Base-by-base conservation (phyloP, 345 rosid genomes). In the Xanthoceras sorbifolium region DNA sequence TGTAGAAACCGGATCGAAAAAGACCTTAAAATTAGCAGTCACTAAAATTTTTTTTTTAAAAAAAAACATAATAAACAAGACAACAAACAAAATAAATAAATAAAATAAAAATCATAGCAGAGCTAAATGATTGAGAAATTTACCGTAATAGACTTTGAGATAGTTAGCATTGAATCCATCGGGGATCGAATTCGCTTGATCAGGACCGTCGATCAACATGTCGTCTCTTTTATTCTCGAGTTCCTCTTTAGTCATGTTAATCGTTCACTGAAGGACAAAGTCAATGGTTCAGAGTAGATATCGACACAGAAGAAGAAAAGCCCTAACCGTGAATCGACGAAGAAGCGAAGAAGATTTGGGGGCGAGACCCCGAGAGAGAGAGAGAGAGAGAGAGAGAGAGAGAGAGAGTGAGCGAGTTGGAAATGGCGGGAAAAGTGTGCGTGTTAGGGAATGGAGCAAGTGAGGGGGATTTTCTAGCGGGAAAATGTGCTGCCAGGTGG, bases 81-180 rank as follows among this genome's bases (percentile, higher is more conserved):
- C 2, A 50, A 11, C 46, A 0, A 6, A 8, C 42, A 38, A 38
- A 46, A 46, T 14, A 46, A 46, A 44, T 12, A 11, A 63, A 29
- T 0, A 9, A 70, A 25, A 44, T 3, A 7, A 75, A 20, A 11
- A 44, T 18, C 5, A 42, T 48, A 2, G 22, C 15, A 5, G 6
- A 54, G 9, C 11, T 12, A 64, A 12, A 67, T 59, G 11, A 40
- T 4, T 25, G 31, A 32, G 52, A 23, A 67, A 77, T 73, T 78
- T 84, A 88, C 97, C 94, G 14, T 94, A 94, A 83, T 91, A 94
- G 52, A 89, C 86, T 76, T 82, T 79, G 78, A 90, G 97, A 83
- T 89, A 78, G 73, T 88, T 87, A 52, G 83, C 65, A 73, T 92
- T 85, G 81, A 92, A 89, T 40, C 82, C 93, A 22, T 86, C 81